These are phyloP conservation scores for Jackrogersella multiformis DNA, from an alignment of 495 filamentous ascomycete genomes.

Conservation along the genomic window DNA sequence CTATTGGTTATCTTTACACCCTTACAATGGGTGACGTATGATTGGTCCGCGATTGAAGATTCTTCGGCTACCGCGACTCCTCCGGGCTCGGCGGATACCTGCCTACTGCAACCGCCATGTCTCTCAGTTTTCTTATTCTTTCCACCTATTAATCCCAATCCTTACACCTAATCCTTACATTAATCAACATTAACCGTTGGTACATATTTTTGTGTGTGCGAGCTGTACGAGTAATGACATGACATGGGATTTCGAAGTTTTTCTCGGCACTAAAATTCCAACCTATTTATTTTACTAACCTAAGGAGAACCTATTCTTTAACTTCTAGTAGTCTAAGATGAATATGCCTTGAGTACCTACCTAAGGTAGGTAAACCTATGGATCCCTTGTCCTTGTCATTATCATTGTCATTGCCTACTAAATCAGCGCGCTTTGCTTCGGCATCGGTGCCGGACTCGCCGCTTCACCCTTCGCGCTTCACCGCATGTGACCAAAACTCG, in stretches of 20 bases:
- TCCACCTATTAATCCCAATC: slow-evolving; percentile 1
- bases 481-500: slow-evolving; percentile 44
- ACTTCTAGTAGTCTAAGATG: too few relatives aligned
- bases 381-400: too few relatives aligned
- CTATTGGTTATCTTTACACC: slow-evolving; percentile 28
- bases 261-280: too few relatives aligned
- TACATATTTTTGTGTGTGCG: too few relatives aligned
- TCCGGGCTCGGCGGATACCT: slow-evolving; percentile 39
- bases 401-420: slow-evolving; percentile 11
- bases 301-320: too few relatives aligned
- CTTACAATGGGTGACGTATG: slow-evolving; percentile 14
- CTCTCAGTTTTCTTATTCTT: slow-evolving; percentile 22
- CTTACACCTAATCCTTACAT: neutral
- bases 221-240: too few relatives aligned
- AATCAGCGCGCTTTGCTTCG: slow-evolving; percentile 45
- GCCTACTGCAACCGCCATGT: slow-evolving; percentile 26
- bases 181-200: too few relatives aligned
- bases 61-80: slow-evolving; percentile 36
- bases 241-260: too few relatives aligned
- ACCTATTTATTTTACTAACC: too few relatives aligned
- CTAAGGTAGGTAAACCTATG: too few relatives aligned
- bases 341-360: too few relatives aligned
- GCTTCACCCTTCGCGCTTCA: slow-evolving; percentile 27
- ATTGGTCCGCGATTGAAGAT: slow-evolving; percentile 41
- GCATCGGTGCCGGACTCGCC: slow-evolving; percentile 29